Base-by-base conservation (phyloP, 75 land plant species). In the Pinus albicaulis region DNA sequence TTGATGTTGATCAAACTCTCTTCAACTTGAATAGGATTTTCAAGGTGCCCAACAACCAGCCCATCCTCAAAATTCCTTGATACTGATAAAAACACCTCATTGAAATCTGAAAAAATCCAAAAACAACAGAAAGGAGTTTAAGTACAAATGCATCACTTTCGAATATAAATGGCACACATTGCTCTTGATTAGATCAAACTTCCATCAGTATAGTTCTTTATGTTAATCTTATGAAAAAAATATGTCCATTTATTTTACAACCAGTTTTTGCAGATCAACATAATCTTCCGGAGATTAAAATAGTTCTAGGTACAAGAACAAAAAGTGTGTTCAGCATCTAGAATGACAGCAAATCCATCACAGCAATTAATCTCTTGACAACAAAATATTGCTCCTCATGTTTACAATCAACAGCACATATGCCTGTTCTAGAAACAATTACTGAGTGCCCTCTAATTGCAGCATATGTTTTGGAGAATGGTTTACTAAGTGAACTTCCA, bases 101-200 rank as follows among this genome's bases (percentile, higher is more conserved):
- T 41, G 23, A 44, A 68, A 68, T 68, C 71, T 68, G 71, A 68
- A 23, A 64, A 68, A 68, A 68, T 10, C 71, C 19, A 41, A 44
- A n/a, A 68, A 10, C 48, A 68, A 68, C 41, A 68, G 14, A 68
- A n/a, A 68, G 8, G 8, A 68, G 41, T 68, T 68, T 68, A 68
- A 44, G n/a, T 68, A 64, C 41, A 19, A n/a, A n/a, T n/a, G 71
- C 13, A 38, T 68, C 14, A 38, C 71, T 10, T 10, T 68, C 24
- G 44, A n/a, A 41, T 3, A 41, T 17, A 68, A 64, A 64, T 6
- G 34, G 2, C 69, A 48, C 11, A 17, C 69, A 65, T 3, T 68
- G 10, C 13, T 52, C 23, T 12, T 68, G 34, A 20, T 41, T 38
- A 41, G n/a, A 16, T 36, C 28, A 25, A 68, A 41, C 52, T 68